These are phyloP conservation scores for Phytomonas sp. DNA, from an alignment of 208 protist species.

Conservation along the genomic window DNA sequence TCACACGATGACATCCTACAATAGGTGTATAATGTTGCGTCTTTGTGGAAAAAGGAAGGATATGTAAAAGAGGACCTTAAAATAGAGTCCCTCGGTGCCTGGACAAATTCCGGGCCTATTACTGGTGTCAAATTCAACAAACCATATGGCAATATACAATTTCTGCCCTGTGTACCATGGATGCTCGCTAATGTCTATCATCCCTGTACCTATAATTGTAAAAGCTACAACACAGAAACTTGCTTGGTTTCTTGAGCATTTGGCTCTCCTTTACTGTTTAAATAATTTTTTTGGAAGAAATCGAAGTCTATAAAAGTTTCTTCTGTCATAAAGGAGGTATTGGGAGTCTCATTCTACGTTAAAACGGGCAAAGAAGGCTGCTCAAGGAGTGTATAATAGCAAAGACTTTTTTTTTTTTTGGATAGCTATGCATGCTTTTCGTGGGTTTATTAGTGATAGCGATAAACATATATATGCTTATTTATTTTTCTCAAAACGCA, in stretches of 20 bases:
- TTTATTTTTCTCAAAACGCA: background rate
- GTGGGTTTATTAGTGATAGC: background rate
- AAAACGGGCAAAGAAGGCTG: too few relatives aligned
- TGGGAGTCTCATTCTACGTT: too few relatives aligned
- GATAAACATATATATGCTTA: background rate
- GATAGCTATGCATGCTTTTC: too few relatives aligned
- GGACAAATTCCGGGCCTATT: background rate
- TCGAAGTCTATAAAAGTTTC: too few relatives aligned
- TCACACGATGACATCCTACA: constrained; percentile 60
- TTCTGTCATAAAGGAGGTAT: too few relatives aligned
- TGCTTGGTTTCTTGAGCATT: background rate
- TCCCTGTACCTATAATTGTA: background rate
- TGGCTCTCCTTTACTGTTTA: background rate
- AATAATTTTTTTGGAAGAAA: background rate
- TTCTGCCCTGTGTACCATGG: background rate
- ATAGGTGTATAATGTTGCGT: constrained; percentile 49
- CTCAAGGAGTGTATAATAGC: too few relatives aligned
- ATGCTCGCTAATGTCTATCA: background rate
- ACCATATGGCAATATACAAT: background rate
- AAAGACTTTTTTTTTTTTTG: too few relatives aligned
- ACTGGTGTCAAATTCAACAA: background rate
- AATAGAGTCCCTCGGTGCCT: background rate
- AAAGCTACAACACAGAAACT: background rate
- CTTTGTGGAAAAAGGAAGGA: constrained; percentile 29
- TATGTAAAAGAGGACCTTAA: background rate